A percentile compares a stretch with the other conserved stretches of the same genome.
These are phyloP conservation scores for Oryza longistaminata DNA, from an alignment of 176 grass and related monocot species.

Conservation along the genomic window DNA sequence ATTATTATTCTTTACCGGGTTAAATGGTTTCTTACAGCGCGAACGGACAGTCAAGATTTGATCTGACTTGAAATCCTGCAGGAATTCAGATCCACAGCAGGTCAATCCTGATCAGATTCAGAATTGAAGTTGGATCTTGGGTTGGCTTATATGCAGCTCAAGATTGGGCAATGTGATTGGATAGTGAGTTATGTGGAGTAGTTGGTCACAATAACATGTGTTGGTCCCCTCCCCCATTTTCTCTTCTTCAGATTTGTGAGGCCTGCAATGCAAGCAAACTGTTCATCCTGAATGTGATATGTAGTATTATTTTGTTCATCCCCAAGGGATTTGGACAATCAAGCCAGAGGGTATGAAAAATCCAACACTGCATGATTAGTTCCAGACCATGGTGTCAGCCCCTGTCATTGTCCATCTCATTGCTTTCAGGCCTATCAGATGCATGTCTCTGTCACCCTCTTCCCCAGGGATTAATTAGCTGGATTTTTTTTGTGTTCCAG, in stretches of 20 bases:
- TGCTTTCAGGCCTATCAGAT: slow-evolving; percentile 40
- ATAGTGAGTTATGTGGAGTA: slow-evolving; percentile 50
- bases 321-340: slow-evolving; percentile 51
- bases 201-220: slow-evolving; percentile 55
- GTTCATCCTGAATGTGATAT: slow-evolving; percentile 33
- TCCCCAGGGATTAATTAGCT: slow-evolving; percentile 57
- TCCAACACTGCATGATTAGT: slow-evolving; percentile 59
- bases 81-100: slow-evolving; percentile 46
- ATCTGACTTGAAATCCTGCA: slow-evolving; percentile 29
- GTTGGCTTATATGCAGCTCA: slow-evolving; percentile 48
- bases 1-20: background rate
- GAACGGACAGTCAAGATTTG: background rate
- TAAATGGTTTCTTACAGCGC: background rate
- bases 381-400: slow-evolving; percentile 51
- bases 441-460: slow-evolving; percentile 42
- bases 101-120: slow-evolving; percentile 52
- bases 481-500: slow-evolving; percentile 30
- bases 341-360: slow-evolving; percentile 38
- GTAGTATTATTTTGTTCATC: slow-evolving; percentile 1
- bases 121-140: slow-evolving; percentile 60
- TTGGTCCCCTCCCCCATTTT: slow-evolving; percentile 16
- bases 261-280: slow-evolving; percentile 45
- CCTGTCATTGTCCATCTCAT: slow-evolving; percentile 59
- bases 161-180: slow-evolving; percentile 61
- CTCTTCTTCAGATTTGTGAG: slow-evolving; percentile 40